A percentile compares a stretch with the other conserved stretches of the same genome.
Evolutionary conservation across 768 basidiomycete species (phyloP).

Genomic region (Mrakia frigida): DNA sequence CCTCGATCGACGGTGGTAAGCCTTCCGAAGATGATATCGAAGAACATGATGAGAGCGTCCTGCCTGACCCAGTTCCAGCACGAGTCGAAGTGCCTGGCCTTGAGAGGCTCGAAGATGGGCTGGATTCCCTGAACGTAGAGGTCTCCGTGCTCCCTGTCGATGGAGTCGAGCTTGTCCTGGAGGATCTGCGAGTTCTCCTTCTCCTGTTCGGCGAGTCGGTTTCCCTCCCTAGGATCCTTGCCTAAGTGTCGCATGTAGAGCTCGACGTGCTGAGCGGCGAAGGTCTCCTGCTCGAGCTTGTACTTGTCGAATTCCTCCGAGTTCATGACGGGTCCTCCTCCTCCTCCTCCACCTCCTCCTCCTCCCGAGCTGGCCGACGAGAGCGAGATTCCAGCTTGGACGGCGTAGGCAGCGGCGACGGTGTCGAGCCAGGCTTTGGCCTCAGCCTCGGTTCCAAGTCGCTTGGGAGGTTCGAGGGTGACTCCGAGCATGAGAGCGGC

Average conservation of each 20-base stretch:
- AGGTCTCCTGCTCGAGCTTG: constrained; percentile 85
- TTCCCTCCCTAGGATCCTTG: constrained; percentile 86
- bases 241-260: constrained; percentile 95
- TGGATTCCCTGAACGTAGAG: constrained; percentile 89
- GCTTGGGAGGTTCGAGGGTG: constrained; percentile 89
- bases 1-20: constrained; percentile 74
- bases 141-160: constrained; percentile 88
- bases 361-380: constrained; percentile 61
- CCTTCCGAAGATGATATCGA: constrained; percentile 94
- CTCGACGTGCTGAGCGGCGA: constrained; percentile 88
- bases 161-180: constrained; percentile 80
- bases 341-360: constrained; percentile 55
- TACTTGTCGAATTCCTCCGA: constrained; percentile 98
- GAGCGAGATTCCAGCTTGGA: constrained; percentile 79
- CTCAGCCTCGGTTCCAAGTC: constrained; percentile 81
- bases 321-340: constrained; percentile 84
- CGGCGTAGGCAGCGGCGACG: constrained; percentile 77
- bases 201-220: constrained; percentile 80
- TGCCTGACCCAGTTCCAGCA: constrained; percentile 99
- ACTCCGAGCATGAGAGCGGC: constrained; percentile 84
- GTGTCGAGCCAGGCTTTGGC: constrained; percentile 90
- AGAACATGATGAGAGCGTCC: constrained; percentile 92
- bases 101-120: constrained; percentile 87
- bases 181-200: constrained; percentile 66
- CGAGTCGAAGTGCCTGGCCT: constrained; percentile 96